Conservation (phyloP, 148 eudicot genomes). For the Mesembryanthemum crystallinum region DNA sequence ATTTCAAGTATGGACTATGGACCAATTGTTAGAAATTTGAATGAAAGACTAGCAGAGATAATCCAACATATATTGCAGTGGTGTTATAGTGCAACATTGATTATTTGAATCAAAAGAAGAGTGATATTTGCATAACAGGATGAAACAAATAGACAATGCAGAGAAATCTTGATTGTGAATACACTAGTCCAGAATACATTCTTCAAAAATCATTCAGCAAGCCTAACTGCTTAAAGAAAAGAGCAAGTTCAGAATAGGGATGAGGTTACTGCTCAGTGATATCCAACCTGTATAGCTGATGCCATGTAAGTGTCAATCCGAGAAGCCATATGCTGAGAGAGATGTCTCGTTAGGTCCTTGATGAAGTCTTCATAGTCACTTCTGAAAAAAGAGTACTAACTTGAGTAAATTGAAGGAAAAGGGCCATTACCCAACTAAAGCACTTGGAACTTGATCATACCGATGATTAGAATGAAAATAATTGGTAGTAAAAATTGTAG, state of each 20-base stretch:
- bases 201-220: not conserved
- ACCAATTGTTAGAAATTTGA: not conserved
- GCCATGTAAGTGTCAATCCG: constrained; percentile 82
- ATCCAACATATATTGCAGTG: not conserved
- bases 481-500: constrained; percentile 52
- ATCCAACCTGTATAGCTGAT: constrained; percentile 74
- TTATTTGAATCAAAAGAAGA: not conserved
- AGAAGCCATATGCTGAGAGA: constrained; percentile 60
- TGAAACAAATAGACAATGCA: not conserved
- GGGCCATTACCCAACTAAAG: not conserved
- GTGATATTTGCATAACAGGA: not conserved
- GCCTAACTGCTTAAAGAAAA: not conserved
- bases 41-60: not conserved
- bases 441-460: constrained; percentile 34
- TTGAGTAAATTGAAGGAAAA: constrained; percentile 7
- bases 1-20: not conserved
- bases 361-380: constrained; percentile 95
- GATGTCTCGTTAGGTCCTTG: constrained; percentile 63
- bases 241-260: not conserved
- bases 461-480: constrained; percentile 76
- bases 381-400: constrained; percentile 38
- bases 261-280: constrained; percentile 7
- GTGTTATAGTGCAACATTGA: not conserved
- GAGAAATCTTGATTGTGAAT: not conserved
- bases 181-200: not conserved